Evolutionary conservation across 305 asterid genomes (phyloP).

Genomic region (Salvia sclarea): DNA sequence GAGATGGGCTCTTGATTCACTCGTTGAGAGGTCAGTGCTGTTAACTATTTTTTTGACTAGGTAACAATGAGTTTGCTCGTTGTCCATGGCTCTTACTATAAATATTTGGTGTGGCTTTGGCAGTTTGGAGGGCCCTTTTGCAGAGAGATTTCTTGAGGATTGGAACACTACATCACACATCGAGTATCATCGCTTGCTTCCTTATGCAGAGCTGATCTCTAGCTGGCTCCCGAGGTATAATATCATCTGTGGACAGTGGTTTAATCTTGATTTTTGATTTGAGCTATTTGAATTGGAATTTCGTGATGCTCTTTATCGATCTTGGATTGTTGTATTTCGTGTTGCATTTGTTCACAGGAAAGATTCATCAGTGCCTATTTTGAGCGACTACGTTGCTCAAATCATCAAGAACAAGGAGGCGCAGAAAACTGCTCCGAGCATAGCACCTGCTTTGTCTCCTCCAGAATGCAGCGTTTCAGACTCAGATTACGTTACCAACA

Average conservation of each 20-base stretch:
- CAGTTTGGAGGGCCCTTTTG: conserved; percentile 67
- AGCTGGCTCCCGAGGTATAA: conserved; percentile 58
- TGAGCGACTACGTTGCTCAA: conserved; percentile 11
- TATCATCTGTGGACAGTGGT: background rate
- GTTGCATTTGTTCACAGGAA: conserved; percentile 37
- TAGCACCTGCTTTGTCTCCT: background rate
- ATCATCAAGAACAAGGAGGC: conserved; percentile 13
- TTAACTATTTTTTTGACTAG: conserved; percentile 2
- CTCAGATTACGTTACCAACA: conserved; percentile 18
- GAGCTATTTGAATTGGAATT: no score
- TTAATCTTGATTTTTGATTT: background rate
- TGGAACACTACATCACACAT: conserved; percentile 47
- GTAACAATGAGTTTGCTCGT: conserved; percentile 6
- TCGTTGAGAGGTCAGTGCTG: conserved; percentile 39
- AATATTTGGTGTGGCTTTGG: conserved; percentile 24
- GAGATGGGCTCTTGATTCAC: conserved; percentile 30
- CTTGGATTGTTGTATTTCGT: background rate
- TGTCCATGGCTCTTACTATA: background rate
- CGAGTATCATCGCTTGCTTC: conserved; percentile 52
- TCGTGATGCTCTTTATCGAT: no score
- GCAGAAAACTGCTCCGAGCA: conserved; percentile 12
- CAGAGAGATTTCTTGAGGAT: conserved; percentile 28
- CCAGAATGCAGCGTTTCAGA: background rate
- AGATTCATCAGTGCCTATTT: conserved; percentile 28
- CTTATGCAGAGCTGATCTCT: conserved; percentile 53